Evolutionary conservation across 2,329 filamentous ascomycete genomes (phyloP).

Genomic region (Chrysosporium keratinophilum): DNA sequence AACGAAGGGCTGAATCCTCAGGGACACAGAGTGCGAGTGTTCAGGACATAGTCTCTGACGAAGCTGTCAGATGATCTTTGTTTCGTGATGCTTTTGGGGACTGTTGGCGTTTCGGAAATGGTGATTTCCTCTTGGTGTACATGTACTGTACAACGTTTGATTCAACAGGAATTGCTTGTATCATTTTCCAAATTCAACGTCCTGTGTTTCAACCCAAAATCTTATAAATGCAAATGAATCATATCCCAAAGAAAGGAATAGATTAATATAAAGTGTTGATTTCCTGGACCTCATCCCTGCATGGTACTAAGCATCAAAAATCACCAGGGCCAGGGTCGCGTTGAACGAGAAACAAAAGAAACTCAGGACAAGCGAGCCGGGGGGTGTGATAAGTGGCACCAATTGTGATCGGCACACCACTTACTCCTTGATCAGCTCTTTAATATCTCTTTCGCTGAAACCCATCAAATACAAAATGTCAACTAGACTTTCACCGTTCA

Average conservation of each 20-base stretch:
- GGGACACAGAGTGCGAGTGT: constrained; percentile 22
- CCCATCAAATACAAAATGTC: constrained; percentile 52
- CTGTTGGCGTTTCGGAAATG: constrained; percentile 3
- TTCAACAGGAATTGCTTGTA: neutral
- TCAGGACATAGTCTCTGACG: constrained; percentile 21
- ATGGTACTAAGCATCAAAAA: neutral
- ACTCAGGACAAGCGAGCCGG: neutral
- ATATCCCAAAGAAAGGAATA: constrained; percentile 1
- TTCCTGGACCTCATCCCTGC: neutral
- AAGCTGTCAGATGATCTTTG: constrained; percentile 22
- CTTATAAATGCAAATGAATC: constrained; percentile 3
- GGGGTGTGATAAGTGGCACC: neutral
- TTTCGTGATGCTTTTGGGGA: neutral
- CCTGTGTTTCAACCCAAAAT: constrained; percentile 4
- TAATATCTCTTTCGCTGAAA: constrained; percentile 41
- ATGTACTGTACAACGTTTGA: neutral
- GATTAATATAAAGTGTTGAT: constrained; percentile 9
- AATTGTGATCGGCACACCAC: neutral
- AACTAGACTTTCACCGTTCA: constrained; percentile 49
- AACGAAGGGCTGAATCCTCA: constrained; percentile 43
- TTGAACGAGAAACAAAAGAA: neutral
- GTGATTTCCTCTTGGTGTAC: neutral
- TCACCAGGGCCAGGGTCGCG: constrained; percentile 5
- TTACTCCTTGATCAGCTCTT: constrained; percentile 29
- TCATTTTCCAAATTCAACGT: constrained; percentile 2